Percentiles rank a stretch among this genome's conserved stretches.
Evolutionary conservation across 23 red algal species (phyloP).

Genomic region (Gracilaria gracilis): DNA sequence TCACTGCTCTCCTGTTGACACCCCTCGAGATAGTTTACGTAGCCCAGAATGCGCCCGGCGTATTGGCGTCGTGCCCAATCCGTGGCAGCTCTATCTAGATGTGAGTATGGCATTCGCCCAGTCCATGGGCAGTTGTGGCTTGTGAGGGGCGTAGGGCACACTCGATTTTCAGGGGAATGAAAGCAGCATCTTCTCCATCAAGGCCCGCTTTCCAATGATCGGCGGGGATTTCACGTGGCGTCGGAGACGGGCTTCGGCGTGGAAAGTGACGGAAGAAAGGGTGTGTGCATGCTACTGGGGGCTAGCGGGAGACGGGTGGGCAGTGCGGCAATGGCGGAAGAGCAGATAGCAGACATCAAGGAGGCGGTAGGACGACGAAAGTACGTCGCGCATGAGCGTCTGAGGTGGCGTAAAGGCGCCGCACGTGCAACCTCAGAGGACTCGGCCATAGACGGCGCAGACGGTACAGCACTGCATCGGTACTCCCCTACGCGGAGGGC

Average conservation of each 20-base stretch:
- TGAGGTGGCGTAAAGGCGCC: too few species aligned
- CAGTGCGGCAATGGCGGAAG: not conserved
- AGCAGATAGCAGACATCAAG: too few species aligned
- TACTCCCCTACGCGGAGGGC: too few species aligned
- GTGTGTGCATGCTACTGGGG: not conserved
- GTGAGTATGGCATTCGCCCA: constrained; percentile 21
- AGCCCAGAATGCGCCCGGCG: too few species aligned
- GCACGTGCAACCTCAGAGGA: too few species aligned
- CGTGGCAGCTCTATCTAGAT: constrained; percentile 68
- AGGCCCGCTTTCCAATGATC: not conserved
- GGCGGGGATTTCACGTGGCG: not conserved
- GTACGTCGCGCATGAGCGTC: too few species aligned
- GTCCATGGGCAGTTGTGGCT: not conserved
- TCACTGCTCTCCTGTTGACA: too few species aligned
- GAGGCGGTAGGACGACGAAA: too few species aligned
- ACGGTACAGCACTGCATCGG: too few species aligned
- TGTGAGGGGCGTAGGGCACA: constrained; percentile 40
- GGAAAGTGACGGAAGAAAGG: not conserved
- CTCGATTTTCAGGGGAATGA: constrained; percentile 72
- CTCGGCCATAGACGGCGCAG: too few species aligned
- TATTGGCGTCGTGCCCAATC: too few species aligned
- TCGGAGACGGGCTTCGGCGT: not conserved
- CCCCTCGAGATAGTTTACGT: too few species aligned
- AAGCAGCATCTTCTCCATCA: constrained; percentile 28
- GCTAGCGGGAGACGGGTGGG: not conserved